Percentiles rank a stretch among this genome's conserved stretches.
Evolutionary conservation across 441 rosid genomes (phyloP).

Genomic region (California macrophylla): DNA sequence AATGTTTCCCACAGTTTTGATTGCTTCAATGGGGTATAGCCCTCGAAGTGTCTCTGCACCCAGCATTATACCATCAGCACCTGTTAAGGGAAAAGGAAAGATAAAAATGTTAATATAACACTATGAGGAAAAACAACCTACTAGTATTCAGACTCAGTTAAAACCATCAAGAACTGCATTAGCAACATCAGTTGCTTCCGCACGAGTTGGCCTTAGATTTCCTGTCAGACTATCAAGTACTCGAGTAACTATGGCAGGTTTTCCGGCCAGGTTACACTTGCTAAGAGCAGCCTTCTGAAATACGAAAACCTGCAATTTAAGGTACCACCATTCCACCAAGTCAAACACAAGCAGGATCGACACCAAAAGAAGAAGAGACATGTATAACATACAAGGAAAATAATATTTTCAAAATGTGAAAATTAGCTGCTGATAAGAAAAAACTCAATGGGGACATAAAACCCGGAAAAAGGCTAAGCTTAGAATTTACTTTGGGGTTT

Average conservation of each 20-base stretch:
- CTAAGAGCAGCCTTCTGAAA: constrained; percentile 20
- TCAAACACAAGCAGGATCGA: background rate
- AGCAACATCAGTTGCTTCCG: constrained; percentile 30
- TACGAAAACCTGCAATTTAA: constrained; percentile 19
- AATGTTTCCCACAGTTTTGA: constrained; percentile 20
- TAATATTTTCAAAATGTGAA: too few species aligned
- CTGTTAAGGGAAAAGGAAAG: constrained; percentile 8
- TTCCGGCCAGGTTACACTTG: constrained; percentile 22
- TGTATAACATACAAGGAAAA: background rate
- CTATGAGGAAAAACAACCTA: background rate
- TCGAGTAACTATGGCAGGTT: constrained; percentile 25
- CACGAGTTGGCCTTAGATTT: constrained; percentile 26
- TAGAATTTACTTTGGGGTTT: background rate
- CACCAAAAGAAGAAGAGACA: background rate
- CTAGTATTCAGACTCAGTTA: background rate
- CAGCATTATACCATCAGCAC: constrained; percentile 24
- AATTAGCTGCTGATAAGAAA: too few species aligned
- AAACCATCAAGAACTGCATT: constrained; percentile 28
- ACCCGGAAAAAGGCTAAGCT: too few species aligned
- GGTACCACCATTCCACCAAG: background rate
- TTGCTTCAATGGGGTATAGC: constrained; percentile 22
- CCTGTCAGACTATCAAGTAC: constrained; percentile 27
- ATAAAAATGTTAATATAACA: background rate
- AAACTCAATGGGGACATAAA: too few species aligned
- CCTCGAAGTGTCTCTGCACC: constrained; percentile 29